A percentile compares a stretch with the other conserved stretches of the same genome.
Conservation (phyloP, 345 rosid species). For the Corchorus olitorius region DNA sequence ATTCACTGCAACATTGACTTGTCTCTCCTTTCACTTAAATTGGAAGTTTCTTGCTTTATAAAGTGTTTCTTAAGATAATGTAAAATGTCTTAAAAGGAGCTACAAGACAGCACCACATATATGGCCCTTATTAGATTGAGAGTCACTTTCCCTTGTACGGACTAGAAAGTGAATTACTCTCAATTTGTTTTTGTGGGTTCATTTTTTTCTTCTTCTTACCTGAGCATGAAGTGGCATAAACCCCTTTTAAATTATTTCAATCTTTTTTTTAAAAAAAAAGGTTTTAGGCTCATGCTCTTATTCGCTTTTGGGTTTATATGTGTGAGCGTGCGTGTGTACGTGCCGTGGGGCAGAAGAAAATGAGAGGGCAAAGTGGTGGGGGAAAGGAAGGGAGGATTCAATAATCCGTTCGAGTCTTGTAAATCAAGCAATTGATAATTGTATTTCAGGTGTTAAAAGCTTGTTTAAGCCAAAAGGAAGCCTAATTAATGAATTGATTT, state of each 20-base stretch:
- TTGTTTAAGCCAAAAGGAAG: slow-evolving; percentile 17
- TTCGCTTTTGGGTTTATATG: not conserved
- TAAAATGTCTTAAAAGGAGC: slow-evolving; percentile 26
- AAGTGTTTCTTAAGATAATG: slow-evolving; percentile 36
- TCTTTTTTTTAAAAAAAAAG: not conserved
- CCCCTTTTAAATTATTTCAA: not conserved
- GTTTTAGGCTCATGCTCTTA: not conserved
- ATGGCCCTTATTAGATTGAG: slow-evolving; percentile 38
- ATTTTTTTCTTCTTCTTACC: not conserved
- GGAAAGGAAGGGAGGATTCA: not conserved
- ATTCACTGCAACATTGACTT: slow-evolving; percentile 18
- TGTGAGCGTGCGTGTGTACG: not conserved
- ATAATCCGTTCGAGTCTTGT: slow-evolving; percentile 20
- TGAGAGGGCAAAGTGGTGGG: not conserved
- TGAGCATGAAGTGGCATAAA: slow-evolving; percentile 6
- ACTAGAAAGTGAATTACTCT: slow-evolving; percentile 26
- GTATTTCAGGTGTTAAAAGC: not conserved
- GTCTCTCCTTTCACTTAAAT: slow-evolving; percentile 13
- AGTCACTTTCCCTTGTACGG: slow-evolving; percentile 49
- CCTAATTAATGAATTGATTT: slow-evolving; percentile 12
- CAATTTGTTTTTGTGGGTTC: slow-evolving; percentile 16
- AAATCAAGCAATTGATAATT: slow-evolving; percentile 30
- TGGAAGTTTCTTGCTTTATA: slow-evolving; percentile 40
- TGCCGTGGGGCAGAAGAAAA: not conserved
- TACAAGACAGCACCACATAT: slow-evolving; percentile 24